phyloP scores from a whole-genome alignment of 225 moss, liverwort and hornwort species.

The Physcomitrium patens region DNA sequence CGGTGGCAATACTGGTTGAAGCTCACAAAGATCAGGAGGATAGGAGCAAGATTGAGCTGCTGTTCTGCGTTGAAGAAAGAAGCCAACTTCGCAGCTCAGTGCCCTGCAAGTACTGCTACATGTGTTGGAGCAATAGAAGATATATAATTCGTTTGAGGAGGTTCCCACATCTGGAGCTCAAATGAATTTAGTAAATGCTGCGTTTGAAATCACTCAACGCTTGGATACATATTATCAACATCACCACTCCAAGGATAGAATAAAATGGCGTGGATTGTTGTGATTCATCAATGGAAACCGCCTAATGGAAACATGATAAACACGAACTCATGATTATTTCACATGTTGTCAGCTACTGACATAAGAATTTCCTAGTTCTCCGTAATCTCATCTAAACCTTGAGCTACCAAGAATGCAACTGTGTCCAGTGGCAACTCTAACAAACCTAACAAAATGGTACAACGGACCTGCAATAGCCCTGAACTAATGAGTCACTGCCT shows the following conservation, averaged over 20 bases:
- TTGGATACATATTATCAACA: not conserved
- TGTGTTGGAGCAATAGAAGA: not conserved
- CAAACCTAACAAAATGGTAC: conserved; percentile 38
- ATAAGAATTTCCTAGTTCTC: conserved; percentile 43
- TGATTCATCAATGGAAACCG: not conserved
- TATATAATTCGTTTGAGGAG: not conserved
- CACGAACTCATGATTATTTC: conserved; percentile 40
- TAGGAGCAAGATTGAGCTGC: not conserved
- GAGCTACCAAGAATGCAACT: conserved; percentile 27
- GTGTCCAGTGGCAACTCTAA: conserved; percentile 32
- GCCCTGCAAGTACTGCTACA: not conserved
- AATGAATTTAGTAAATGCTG: not conserved
- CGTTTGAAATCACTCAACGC: not conserved
- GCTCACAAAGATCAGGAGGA: not conserved
- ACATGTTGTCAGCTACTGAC: conserved; percentile 36
- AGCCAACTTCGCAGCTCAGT: not conserved
- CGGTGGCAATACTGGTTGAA: not conserved
- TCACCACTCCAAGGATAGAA: not conserved
- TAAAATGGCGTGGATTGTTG: not conserved
- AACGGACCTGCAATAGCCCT: conserved; percentile 27
- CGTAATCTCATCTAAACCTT: conserved; percentile 26
- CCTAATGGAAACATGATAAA: conserved; percentile 25
- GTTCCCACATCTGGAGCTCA: not conserved
- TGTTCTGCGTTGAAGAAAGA: not conserved
- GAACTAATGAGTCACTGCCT: conserved; percentile 10